Evolutionary conservation across 2,329 filamentous ascomycete genomes (phyloP).

Genomic region (Penicillium janthinellum): DNA sequence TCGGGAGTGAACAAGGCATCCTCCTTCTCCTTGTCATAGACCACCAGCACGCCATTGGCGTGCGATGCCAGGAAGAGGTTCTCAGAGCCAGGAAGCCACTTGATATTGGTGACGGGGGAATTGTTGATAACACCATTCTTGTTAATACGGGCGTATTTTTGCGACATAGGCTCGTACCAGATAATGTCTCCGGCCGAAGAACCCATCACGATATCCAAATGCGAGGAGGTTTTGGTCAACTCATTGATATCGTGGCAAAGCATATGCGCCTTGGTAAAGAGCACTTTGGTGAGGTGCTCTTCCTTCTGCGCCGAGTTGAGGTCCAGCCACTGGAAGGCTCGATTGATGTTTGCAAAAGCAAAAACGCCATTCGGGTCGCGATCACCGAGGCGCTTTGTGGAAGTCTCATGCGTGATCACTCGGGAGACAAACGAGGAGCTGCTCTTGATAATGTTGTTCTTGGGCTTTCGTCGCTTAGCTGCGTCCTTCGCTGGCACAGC

Average conservation of each 20-base stretch:
- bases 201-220: slow-evolving; percentile 91
- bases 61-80: slow-evolving; percentile 90
- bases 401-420: slow-evolving; percentile 83
- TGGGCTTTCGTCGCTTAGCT: slow-evolving; percentile 83
- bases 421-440: slow-evolving; percentile 98
- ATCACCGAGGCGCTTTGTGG: slow-evolving; percentile 78
- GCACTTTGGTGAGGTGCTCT: slow-evolving; percentile 90
- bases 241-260: slow-evolving; percentile 91
- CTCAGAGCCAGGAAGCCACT: slow-evolving; percentile 93
- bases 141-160: slow-evolving; percentile 92
- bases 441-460: slow-evolving; percentile 97
- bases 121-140: slow-evolving; percentile 93
- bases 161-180: slow-evolving; percentile 96
- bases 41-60: slow-evolving; percentile 84
- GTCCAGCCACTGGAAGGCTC: slow-evolving; percentile 95
- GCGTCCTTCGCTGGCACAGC: slow-evolving; percentile 65
- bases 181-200: slow-evolving; percentile 97
- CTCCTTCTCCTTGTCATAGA: slow-evolving; percentile 98
- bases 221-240: slow-evolving; percentile 73
- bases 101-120: slow-evolving; percentile 81
- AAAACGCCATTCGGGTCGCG: slow-evolving; percentile 77
- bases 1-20: slow-evolving; percentile 78
- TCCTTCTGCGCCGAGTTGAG: slow-evolving; percentile 70
- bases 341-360: slow-evolving; percentile 92
- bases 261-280: slow-evolving; percentile 96